These are phyloP conservation scores for Picochlorum sp. DNA, from an alignment of 139 green algal genomes.

Conservation along the genomic window DNA sequence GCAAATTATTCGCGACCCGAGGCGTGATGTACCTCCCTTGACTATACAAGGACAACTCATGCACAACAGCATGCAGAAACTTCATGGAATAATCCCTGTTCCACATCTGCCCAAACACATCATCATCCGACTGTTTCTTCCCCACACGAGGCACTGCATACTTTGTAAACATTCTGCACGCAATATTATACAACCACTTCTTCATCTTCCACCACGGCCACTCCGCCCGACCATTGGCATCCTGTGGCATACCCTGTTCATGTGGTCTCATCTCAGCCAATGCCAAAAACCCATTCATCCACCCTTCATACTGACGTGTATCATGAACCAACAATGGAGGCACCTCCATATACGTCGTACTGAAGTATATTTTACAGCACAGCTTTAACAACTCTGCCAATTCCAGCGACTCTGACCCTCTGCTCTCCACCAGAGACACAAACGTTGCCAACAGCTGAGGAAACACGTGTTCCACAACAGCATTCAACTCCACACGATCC, in stretches of 20 bases:
- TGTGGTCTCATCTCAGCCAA: constrained; percentile 64
- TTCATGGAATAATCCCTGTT: constrained; percentile 41
- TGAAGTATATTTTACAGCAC: constrained; percentile 86
- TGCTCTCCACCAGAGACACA: constrained; percentile 31
- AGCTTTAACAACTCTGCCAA: constrained; percentile 64
- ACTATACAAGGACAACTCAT: constrained; percentile 45
- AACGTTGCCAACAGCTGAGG: neutral
- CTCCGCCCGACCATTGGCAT: constrained; percentile 45
- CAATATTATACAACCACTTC: constrained; percentile 94
- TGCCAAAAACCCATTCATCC: constrained; percentile 72
- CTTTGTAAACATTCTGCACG: constrained; percentile 63
- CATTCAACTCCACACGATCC: constrained; percentile 43
- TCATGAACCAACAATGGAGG: constrained; percentile 58
- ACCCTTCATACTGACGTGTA: constrained; percentile 58
- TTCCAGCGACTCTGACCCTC: constrained; percentile 19
- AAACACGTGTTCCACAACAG: constrained; percentile 44
- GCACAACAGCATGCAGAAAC: constrained; percentile 71
- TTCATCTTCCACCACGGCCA: constrained; percentile 93
- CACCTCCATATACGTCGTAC: constrained; percentile 80
- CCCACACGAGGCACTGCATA: constrained; percentile 57
- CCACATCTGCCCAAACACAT: constrained; percentile 59
- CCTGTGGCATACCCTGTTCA: constrained; percentile 45
- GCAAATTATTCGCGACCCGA: constrained; percentile 66
- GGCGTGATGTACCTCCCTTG: constrained; percentile 54
- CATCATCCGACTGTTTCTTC: constrained; percentile 32